Conservation (phyloP, 768 basidiomycete genomes). For the Amanita jacksonii region DNA sequence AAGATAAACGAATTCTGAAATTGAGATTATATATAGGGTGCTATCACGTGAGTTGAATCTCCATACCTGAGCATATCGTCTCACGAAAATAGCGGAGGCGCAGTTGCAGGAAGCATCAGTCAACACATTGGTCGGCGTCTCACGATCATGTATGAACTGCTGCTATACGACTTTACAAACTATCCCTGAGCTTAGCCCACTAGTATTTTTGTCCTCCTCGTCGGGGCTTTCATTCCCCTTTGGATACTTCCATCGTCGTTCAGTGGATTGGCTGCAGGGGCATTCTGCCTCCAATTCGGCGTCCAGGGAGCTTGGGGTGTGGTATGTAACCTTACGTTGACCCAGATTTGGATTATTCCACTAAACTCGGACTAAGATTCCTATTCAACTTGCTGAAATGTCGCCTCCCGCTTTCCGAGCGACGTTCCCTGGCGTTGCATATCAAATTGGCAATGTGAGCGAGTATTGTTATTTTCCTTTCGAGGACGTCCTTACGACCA, state of each 20-base stretch:
- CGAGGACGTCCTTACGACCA: background rate
- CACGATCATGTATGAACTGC: slow-evolving; percentile 47
- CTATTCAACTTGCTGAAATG: slow-evolving; percentile 76
- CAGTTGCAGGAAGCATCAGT: slow-evolving; percentile 58
- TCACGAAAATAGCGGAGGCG: slow-evolving; percentile 51
- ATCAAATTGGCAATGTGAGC: slow-evolving; percentile 67
- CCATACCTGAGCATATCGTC: too few relatives aligned
- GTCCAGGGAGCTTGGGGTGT: slow-evolving; percentile 91
- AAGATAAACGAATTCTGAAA: slow-evolving; percentile 1
- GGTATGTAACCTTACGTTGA: slow-evolving; percentile 45
- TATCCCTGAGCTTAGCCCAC: background rate
- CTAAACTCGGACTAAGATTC: slow-evolving; percentile 50
- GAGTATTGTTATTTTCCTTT: slow-evolving; percentile 11
- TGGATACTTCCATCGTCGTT: slow-evolving; percentile 79
- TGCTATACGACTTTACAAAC: background rate
- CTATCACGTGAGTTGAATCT: slow-evolving; percentile 23
- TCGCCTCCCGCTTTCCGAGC: slow-evolving; percentile 86
- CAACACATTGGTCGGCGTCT: slow-evolving; percentile 80
- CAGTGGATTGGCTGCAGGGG: slow-evolving; percentile 64
- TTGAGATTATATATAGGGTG: slow-evolving; percentile 21
- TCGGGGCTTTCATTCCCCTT: slow-evolving; percentile 59
- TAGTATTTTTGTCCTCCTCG: slow-evolving; percentile 44
- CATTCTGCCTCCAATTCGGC: slow-evolving; percentile 81
- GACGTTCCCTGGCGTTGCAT: slow-evolving; percentile 78
- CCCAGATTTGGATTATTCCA: slow-evolving; percentile 18